These are phyloP conservation scores for Lepidium sativum DNA, from an alignment of 345 rosid species.

Conservation along the genomic window DNA sequence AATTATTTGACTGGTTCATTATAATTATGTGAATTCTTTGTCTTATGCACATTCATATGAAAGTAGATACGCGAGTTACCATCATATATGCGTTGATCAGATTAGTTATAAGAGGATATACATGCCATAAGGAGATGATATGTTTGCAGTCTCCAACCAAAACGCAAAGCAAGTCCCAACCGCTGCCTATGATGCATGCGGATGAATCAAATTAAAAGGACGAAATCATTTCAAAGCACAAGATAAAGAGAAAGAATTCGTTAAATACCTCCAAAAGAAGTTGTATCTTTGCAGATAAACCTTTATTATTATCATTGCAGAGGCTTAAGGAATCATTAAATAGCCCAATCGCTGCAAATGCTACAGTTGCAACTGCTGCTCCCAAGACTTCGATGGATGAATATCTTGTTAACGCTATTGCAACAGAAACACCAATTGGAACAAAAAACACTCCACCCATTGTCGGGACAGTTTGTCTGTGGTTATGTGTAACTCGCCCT, in stretches of 20 bases:
- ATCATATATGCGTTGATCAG: conserved; percentile 58
- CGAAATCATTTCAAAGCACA: neutral
- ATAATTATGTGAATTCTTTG: neutral
- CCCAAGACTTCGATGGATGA: conserved; percentile 65
- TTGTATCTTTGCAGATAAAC: conserved; percentile 49
- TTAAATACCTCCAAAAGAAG: conserved; percentile 57
- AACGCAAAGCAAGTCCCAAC: conserved; percentile 63
- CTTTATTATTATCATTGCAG: conserved; percentile 27
- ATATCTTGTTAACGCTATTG: conserved; percentile 41
- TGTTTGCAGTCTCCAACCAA: conserved; percentile 61
- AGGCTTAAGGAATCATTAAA: conserved; percentile 53
- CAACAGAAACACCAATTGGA: conserved; percentile 68
- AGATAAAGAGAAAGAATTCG: neutral
- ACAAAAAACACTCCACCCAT: conserved; percentile 85
- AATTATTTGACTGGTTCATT: neutral
- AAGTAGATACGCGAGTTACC: conserved; percentile 78
- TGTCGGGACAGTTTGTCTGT: conserved; percentile 56
- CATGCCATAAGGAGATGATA: conserved; percentile 95
- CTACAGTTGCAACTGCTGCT: conserved; percentile 57
- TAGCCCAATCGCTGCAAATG: conserved; percentile 67
- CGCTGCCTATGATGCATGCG: conserved; percentile 41
- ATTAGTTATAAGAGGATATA: conserved; percentile 88
- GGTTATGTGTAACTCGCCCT: conserved; percentile 36
- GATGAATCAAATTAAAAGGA: conserved; percentile 16
- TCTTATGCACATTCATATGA: conserved; percentile 24